phyloP scores from a whole-genome alignment of 352 stramenopile species.

The Thalassiosira livingstoniorum region DNA sequence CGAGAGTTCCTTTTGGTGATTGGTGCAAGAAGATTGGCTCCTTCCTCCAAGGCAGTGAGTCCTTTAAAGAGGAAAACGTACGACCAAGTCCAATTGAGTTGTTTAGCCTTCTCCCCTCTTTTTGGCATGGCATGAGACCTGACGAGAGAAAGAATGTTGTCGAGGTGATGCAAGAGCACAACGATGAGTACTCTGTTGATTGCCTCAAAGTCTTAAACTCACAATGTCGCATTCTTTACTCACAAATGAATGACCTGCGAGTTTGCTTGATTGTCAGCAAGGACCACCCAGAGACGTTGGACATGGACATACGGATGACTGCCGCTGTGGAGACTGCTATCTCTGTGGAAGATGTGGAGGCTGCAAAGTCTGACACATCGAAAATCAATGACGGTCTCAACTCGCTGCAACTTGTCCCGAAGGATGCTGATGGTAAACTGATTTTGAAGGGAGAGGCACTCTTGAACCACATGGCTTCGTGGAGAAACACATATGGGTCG shows the following conservation, averaged over 20 bases:
- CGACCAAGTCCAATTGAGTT: conserved; percentile 5
- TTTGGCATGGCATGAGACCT: conserved; percentile 30
- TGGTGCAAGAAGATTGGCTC: conserved; percentile 3
- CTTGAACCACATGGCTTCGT: conserved; percentile 17
- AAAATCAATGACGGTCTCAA: background rate
- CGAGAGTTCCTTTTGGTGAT: background rate
- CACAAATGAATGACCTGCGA: conserved; percentile 8
- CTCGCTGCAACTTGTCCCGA: background rate
- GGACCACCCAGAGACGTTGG: conserved; percentile 19
- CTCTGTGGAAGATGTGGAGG: background rate
- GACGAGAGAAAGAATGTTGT: conserved; percentile 11
- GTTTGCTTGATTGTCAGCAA: conserved; percentile 3
- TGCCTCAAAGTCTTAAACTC: conserved; percentile 6
- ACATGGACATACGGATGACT: background rate
- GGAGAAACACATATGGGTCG: background rate
- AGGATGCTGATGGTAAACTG: background rate
- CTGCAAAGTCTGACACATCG: conserved; percentile 9
- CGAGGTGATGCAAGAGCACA: conserved; percentile 3
- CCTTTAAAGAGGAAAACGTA: conserved; percentile 10
- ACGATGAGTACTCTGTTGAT: conserved; percentile 11
- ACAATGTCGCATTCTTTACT: conserved; percentile 17
- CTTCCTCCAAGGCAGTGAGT: background rate
- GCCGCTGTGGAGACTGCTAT: conserved; percentile 1
- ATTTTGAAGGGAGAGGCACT: background rate
- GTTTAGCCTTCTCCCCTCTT: conserved; percentile 13